Conservation (phyloP, 2,329 filamentous ascomycete species). For the Metarhizium album region DNA sequence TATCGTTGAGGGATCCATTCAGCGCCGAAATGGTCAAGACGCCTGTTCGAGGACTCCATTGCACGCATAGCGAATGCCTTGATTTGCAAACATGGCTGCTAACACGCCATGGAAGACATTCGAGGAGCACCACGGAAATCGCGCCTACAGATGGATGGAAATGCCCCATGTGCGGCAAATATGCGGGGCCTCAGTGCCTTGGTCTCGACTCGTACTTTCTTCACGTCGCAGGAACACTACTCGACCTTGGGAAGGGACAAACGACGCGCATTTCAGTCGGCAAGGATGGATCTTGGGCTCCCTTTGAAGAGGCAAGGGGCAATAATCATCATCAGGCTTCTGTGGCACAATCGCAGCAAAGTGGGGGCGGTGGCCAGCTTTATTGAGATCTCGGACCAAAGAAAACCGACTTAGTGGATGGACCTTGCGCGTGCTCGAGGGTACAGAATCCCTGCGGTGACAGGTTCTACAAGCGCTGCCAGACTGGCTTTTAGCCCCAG, state of each 20-base stretch:
- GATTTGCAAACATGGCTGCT: constrained; percentile 74
- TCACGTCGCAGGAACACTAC: constrained; percentile 46
- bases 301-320: constrained; percentile 20
- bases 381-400: constrained; percentile 18
- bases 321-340: constrained; percentile 9
- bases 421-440: too few species aligned
- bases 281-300: constrained; percentile 23
- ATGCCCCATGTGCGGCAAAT: constrained; percentile 71
- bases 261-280: constrained; percentile 21
- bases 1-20: constrained; percentile 60
- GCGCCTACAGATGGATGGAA: constrained; percentile 63
- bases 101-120: constrained; percentile 44
- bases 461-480: neutral
- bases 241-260: constrained; percentile 10
- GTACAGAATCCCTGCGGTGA: too few species aligned
- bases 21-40: constrained; percentile 51
- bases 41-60: constrained; percentile 61
- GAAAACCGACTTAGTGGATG: neutral
- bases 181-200: constrained; percentile 65
- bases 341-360: neutral
- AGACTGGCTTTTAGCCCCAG: neutral
- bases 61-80: constrained; percentile 78
- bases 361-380: constrained; percentile 5
- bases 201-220: constrained; percentile 64
- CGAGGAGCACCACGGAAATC: constrained; percentile 29